Conservation (phyloP, 768 basidiomycete species). For the Trametes meyenii region DNA sequence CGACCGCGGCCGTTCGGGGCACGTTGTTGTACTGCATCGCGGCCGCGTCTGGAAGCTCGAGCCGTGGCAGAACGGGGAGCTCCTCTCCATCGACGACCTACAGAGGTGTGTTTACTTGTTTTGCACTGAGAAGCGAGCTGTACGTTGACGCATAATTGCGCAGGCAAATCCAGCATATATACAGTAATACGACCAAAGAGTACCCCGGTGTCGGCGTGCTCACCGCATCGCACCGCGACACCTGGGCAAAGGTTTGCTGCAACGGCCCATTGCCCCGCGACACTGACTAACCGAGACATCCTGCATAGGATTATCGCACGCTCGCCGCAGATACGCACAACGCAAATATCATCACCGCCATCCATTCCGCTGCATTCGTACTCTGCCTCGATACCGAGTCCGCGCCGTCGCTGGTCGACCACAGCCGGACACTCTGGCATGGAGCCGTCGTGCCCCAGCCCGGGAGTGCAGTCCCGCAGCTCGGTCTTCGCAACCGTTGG, state of each 20-base stretch:
- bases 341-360: conserved; percentile 61
- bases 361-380: conserved; percentile 86
- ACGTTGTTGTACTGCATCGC: conserved; percentile 84
- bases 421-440: conserved; percentile 81
- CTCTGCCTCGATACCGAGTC: conserved; percentile 74
- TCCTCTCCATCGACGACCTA: conserved; percentile 67
- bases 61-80: conserved; percentile 52
- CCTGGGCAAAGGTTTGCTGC: conserved; percentile 78
- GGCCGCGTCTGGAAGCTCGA: conserved; percentile 85
- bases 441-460: conserved; percentile 49
- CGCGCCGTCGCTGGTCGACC: conserved; percentile 54
- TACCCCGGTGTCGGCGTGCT: conserved; percentile 80
- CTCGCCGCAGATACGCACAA: conserved; percentile 66
- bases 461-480: background rate
- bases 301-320: conserved; percentile 59
- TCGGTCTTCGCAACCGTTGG: conserved; percentile 76
- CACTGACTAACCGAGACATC: too few relatives aligned
- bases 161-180: conserved; percentile 75
- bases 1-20: conserved; percentile 66
- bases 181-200: conserved; percentile 60
- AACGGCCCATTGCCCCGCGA: background rate
- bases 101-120: conserved; percentile 49
- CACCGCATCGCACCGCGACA: conserved; percentile 78
- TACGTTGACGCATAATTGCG: background rate
- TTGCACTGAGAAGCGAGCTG: too few relatives aligned